phyloP scores from a whole-genome alignment of 192 early-diverging fungal genomes.

The Linnemannia zychae region DNA sequence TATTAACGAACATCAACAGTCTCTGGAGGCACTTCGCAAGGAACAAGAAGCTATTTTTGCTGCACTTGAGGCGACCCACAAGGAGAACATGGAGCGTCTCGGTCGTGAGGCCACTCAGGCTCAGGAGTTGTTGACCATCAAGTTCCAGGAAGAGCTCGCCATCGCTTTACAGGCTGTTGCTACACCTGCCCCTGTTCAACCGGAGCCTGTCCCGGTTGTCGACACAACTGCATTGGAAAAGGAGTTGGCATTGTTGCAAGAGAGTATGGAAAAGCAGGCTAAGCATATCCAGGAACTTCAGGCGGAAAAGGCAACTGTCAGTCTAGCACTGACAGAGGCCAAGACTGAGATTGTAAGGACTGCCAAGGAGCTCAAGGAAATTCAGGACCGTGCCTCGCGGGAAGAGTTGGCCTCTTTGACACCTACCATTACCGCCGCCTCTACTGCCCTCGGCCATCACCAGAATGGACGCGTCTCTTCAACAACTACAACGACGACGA shows the following conservation, averaged over 20 bases:
- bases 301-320: conserved; percentile 7
- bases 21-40: conserved; percentile 24
- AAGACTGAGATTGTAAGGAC: background rate
- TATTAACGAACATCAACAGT: conserved; percentile 51
- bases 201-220: background rate
- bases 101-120: conserved; percentile 30
- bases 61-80: conserved; percentile 27
- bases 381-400: background rate
- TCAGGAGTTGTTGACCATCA: conserved; percentile 25
- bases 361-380: conserved; percentile 15
- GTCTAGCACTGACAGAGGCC: conserved; percentile 1
- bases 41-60: conserved; percentile 32
- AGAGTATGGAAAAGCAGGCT: conserved; percentile 1
- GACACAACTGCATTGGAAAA: conserved; percentile 2
- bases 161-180: conserved; percentile 5
- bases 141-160: conserved; percentile 37
- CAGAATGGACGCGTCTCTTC: conserved; percentile 1
- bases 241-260: conserved; percentile 13
- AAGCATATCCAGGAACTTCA: conserved; percentile 15
- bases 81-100: conserved; percentile 27
- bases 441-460: conserved; percentile 9
- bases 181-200: background rate
- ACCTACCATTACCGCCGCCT: conserved; percentile 11
- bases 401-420: conserved; percentile 17
- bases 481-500: background rate